Evolutionary conservation across 805 yeast species (phyloP), one percentile per base, ranked within the genome.

Genomic region (Cyberlindnera japonica): DNA sequence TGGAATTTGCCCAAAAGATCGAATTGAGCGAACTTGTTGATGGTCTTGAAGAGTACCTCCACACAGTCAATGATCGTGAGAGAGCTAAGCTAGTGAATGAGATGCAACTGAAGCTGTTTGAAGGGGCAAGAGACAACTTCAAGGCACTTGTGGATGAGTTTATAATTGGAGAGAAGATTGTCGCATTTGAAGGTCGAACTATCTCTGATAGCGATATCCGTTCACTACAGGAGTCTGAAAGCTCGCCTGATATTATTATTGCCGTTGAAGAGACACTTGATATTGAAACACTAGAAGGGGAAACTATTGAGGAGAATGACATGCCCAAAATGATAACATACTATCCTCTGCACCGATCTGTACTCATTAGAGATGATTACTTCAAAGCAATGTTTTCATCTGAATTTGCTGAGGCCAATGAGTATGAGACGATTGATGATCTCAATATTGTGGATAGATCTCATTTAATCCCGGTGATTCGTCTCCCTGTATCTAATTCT

Each of bases 271-370:
- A 61, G 64, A 64, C 18, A 53, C 59, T 5, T 61, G 63, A 19
- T 38, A 48, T 22, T 10, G 38, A 43, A 23, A 27, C 17, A 6
- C 21, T 38, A 2, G 24, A 15, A 6, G 40, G 33, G 10, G 46
- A 43, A 19, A 37, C 45, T n/a, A 29, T 37, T n/a, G 38, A 36
- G 5, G 35, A 40, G 6, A 39, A 41, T 10, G 29, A 26, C 4
- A 6, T 14, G 5, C 35, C 35, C 17, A 33, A 8, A 10, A 36
- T 24, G 21, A 32, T 25, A 17, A 26, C 37, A 7, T 69, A 67
- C 43, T 83, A 77, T 52, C 90, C 91, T 1, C 78, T 71, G 5
- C 85, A 85, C 57, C 66, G 79, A 30, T 70, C 84, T 1, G 71
- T 84, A 35, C 55, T 85, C 18, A 59, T 71, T 5, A 62, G 89